A percentile compares a stretch with the other conserved stretches of the same genome.
Evolutionary conservation across 1,284 basidiomycete genomes (phyloP).

Genomic region (Ceratobasidium sp.): DNA sequence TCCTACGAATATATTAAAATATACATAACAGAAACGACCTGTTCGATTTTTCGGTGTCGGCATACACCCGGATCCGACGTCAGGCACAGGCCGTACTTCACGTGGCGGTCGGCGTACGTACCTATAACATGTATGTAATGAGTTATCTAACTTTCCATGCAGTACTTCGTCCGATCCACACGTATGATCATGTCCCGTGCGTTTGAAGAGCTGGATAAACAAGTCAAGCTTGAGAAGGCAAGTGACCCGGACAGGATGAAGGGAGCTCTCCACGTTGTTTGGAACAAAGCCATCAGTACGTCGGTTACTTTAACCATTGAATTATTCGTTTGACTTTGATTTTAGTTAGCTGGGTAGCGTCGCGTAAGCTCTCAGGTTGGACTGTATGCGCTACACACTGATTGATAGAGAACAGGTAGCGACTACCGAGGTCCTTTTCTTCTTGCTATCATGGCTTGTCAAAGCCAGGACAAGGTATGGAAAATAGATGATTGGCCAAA

Average conservation of each 20-base stretch:
- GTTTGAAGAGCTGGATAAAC: constrained; percentile 66
- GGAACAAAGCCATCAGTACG: constrained; percentile 74
- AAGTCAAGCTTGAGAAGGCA: constrained; percentile 59
- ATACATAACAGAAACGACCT: constrained; percentile 9
- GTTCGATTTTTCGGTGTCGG: constrained; percentile 83
- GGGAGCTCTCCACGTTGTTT: constrained; percentile 86
- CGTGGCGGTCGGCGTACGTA: constrained; percentile 67
- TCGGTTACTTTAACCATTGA: constrained; percentile 35
- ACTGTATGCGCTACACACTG: constrained; percentile 59
- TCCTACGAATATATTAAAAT: background rate
- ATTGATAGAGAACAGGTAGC: constrained; percentile 23
- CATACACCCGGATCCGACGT: constrained; percentile 80
- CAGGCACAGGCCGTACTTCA: constrained; percentile 77
- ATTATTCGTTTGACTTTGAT: background rate
- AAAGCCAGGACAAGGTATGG: constrained; percentile 88
- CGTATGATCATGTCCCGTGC: constrained; percentile 73
- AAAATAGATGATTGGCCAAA: background rate
- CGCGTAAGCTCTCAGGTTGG: constrained; percentile 49
- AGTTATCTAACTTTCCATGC: constrained; percentile 19
- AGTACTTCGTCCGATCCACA: constrained; percentile 86
- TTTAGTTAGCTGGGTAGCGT: constrained; percentile 23
- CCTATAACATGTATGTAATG: constrained; percentile 15
- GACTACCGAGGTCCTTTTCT: constrained; percentile 39
- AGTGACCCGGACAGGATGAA: constrained; percentile 95
- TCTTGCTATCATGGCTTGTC: constrained; percentile 73